Evolutionary conservation across 2,329 filamentous ascomycete species (phyloP).

Genomic region (Exophiala bonariae): DNA sequence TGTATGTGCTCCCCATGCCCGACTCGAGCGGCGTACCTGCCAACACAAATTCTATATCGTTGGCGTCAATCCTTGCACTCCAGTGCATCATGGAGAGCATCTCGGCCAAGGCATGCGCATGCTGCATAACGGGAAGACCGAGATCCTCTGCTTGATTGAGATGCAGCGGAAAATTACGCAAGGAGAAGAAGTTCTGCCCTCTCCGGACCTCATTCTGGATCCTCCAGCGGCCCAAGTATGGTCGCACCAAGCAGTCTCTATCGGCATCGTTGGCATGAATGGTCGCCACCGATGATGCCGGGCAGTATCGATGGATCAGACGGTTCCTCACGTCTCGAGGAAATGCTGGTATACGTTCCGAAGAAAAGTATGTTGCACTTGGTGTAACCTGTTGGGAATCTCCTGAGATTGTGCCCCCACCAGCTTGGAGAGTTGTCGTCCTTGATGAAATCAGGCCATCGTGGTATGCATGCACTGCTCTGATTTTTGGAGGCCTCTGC

Average conservation of each 20-base stretch:
- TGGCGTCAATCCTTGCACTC: constrained; percentile 49
- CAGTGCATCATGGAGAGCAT: constrained; percentile 54
- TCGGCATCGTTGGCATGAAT: constrained; percentile 38
- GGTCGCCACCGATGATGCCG: constrained; percentile 18
- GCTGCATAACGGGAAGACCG: constrained; percentile 34
- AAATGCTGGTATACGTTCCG: constrained; percentile 39
- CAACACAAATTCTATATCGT: constrained; percentile 59
- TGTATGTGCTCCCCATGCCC: constrained; percentile 1
- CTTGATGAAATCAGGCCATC: constrained; percentile 12
- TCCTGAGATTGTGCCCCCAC: constrained; percentile 8
- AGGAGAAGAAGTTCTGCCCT: constrained; percentile 33
- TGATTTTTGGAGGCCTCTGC: not conserved
- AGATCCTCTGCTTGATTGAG: constrained; percentile 52
- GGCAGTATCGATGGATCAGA: constrained; percentile 38
- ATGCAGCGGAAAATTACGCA: constrained; percentile 53
- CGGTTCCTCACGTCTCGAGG: constrained; percentile 26
- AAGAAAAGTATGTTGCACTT: constrained; percentile 33
- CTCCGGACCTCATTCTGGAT: constrained; percentile 18
- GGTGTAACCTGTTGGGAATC: constrained; percentile 11
- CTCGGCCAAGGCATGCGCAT: constrained; percentile 51
- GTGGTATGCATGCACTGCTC: constrained; percentile 17
- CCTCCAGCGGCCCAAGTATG: constrained; percentile 46
- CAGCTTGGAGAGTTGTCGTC: constrained; percentile 9
- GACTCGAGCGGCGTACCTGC: constrained; percentile 23
- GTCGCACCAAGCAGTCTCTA: constrained; percentile 50